Evolutionary conservation across 805 yeast genomes (phyloP).

Genomic region (Yarrowia porcina): DNA sequence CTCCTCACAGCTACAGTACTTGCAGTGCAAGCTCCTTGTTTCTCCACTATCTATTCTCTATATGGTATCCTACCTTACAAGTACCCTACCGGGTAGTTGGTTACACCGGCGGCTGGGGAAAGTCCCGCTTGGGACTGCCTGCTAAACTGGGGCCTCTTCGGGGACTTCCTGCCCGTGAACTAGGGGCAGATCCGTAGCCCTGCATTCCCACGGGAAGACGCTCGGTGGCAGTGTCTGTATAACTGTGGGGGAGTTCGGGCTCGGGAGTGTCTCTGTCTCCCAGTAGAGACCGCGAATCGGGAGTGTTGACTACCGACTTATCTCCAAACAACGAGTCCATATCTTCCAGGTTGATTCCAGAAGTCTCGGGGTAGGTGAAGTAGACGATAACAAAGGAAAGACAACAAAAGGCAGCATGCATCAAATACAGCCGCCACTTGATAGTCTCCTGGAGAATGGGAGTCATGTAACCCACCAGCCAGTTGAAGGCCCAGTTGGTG

Average conservation of each 20-base stretch:
- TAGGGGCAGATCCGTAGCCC: slow-evolving; percentile 16
- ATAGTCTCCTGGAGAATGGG: slow-evolving; percentile 77
- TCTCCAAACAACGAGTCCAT: slow-evolving; percentile 90
- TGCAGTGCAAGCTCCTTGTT: too few relatives aligned
- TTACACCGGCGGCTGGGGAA: neutral
- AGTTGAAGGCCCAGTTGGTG: slow-evolving; percentile 89
- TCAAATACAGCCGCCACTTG: slow-evolving; percentile 74
- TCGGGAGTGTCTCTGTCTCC: neutral
- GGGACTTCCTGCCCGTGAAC: neutral
- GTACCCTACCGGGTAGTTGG: neutral
- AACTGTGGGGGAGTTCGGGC: neutral
- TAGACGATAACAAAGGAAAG: slow-evolving; percentile 70
- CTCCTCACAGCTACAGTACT: too few relatives aligned
- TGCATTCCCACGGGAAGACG: neutral
- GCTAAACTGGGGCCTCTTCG: neutral
- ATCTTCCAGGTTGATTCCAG: slow-evolving; percentile 82
- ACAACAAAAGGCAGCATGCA: slow-evolving; percentile 76
- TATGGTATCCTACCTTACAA: neutral
- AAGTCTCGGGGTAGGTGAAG: slow-evolving; percentile 81
- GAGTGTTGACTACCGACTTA: slow-evolving; percentile 37
- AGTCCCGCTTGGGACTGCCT: neutral
- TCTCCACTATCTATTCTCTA: neutral
- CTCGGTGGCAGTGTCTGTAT: neutral
- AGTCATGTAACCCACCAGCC: slow-evolving; percentile 87
- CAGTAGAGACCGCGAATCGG: slow-evolving; percentile 10